Conservation (phyloP, 192 early-diverging fungal species). For the Pecoramyces ruminantium region DNA sequence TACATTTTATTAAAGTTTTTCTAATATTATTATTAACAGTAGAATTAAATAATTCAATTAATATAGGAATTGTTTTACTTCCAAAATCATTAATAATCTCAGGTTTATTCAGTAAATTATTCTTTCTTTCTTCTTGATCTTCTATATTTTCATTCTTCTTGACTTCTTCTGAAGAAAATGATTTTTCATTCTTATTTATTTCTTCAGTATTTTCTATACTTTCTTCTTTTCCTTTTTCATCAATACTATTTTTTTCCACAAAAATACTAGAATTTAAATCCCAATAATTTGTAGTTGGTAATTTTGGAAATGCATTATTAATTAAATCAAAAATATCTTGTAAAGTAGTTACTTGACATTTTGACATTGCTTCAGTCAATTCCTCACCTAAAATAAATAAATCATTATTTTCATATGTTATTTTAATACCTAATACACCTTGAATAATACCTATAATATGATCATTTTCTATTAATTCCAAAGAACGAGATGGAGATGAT, state of each 20-base stretch:
- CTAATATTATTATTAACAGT: slow-evolving; percentile 47
- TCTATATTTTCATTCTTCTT: not conserved
- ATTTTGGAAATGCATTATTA: not conserved
- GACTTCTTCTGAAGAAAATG: not conserved
- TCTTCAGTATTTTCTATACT: not conserved
- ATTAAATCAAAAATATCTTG: not conserved
- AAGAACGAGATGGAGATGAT: slow-evolving; percentile 20
- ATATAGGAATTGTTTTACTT: slow-evolving; percentile 39
- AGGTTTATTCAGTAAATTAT: slow-evolving; percentile 13
- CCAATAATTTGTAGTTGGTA: not conserved
- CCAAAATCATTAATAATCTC: slow-evolving; percentile 16
- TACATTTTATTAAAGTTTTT: slow-evolving; percentile 26
- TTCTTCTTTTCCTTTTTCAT: not conserved
- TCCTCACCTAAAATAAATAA: not conserved
- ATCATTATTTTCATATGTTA: not conserved
- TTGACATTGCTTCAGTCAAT: not conserved
- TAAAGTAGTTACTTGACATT: not conserved
- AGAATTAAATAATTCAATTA: slow-evolving; percentile 51
- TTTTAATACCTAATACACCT: not conserved
- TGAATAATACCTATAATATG: slow-evolving; percentile 5
- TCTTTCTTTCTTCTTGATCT: slow-evolving; percentile 3
- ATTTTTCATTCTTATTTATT: not conserved
- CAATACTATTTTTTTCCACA: not conserved
- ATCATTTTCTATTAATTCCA: slow-evolving; percentile 1
- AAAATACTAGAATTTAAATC: not conserved